Conservation (phyloP, 768 basidiomycete species). For the Boletales sp. region DNA sequence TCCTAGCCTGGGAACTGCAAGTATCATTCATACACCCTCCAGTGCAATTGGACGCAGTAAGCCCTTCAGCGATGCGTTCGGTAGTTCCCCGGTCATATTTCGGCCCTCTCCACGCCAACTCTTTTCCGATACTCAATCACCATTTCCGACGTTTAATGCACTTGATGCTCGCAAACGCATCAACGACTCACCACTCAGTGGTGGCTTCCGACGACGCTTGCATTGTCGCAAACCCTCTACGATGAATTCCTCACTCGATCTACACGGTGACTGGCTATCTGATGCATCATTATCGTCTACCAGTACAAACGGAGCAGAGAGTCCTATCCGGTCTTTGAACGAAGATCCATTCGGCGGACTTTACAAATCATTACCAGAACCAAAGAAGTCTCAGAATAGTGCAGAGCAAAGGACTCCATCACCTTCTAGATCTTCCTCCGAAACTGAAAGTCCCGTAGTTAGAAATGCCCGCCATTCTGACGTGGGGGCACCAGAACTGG, state of each 20-base stretch:
- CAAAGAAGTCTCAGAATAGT: constrained; percentile 7
- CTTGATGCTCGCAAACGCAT: constrained; percentile 33
- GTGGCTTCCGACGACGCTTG: constrained; percentile 27
- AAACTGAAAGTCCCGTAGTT: constrained; percentile 51
- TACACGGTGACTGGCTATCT: constrained; percentile 29
- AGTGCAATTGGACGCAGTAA: constrained; percentile 25
- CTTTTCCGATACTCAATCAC: constrained; percentile 34
- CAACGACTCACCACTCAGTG: constrained; percentile 48
- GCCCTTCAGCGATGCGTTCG: constrained; percentile 27
- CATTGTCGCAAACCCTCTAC: constrained; percentile 26
- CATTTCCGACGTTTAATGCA: constrained; percentile 29
- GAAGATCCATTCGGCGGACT: constrained; percentile 48
- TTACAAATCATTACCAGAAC: constrained; percentile 34
- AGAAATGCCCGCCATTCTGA: constrained; percentile 25
- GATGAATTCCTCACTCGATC: constrained; percentile 25
- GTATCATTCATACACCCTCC: constrained; percentile 28
- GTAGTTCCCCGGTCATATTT: constrained; percentile 38
- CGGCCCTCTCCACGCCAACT: constrained; percentile 40
- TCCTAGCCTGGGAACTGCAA: constrained; percentile 28
- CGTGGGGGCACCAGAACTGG: constrained; percentile 24
- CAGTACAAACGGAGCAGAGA: constrained; percentile 16
- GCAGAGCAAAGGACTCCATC: constrained; percentile 14
- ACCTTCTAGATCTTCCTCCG: constrained; percentile 23
- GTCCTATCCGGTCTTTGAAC: constrained; percentile 27
- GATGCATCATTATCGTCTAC: constrained; percentile 28